These are phyloP conservation scores for Microstroma glucosiphilum DNA, from an alignment of 1,284 basidiomycete genomes.

Conservation along the genomic window DNA sequence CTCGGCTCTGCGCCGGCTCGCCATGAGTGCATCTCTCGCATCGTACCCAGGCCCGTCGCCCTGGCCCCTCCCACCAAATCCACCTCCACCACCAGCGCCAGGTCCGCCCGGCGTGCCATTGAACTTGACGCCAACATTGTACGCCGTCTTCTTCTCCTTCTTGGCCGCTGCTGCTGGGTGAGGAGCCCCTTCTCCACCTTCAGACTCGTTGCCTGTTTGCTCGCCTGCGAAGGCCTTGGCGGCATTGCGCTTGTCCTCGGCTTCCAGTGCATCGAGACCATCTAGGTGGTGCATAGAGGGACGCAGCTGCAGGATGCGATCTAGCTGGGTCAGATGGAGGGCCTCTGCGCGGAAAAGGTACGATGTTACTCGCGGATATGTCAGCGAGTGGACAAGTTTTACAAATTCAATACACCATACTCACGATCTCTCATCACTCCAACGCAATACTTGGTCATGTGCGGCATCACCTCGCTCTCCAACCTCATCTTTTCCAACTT, in stretches of 20 bases:
- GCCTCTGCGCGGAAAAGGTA: conserved; percentile 20
- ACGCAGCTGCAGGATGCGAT: conserved; percentile 40
- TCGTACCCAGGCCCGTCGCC: conserved; percentile 9
- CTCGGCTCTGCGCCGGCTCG: conserved; percentile 40
- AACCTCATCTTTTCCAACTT: conserved; percentile 41
- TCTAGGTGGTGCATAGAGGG: conserved; percentile 50
- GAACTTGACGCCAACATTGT: conserved; percentile 38
- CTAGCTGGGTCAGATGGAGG: conserved; percentile 41
- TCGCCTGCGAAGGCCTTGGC: conserved; percentile 28
- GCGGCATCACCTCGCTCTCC: conserved; percentile 40
- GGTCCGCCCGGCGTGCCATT: conserved; percentile 14
- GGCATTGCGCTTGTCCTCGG: conserved; percentile 27
- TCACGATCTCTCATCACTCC: conserved; percentile 37
- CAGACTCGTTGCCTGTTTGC: conserved; percentile 21
- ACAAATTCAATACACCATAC: no score
- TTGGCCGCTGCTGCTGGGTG: conserved; percentile 10
- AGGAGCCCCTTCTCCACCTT: conserved; percentile 20
- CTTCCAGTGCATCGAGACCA: conserved; percentile 33
- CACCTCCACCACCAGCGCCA: conserved; percentile 17
- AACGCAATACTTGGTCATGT: conserved; percentile 45
- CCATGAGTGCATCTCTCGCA: conserved; percentile 31
- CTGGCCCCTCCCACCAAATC: conserved; percentile 14
- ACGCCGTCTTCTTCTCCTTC: conserved; percentile 25
- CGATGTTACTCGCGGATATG: not conserved
- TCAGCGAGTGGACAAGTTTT: not conserved